A percentile compares a stretch with the other conserved stretches of the same genome.
phyloP scores from a whole-genome alignment of 805 yeast genomes.

The Myxozyma geophila region DNA sequence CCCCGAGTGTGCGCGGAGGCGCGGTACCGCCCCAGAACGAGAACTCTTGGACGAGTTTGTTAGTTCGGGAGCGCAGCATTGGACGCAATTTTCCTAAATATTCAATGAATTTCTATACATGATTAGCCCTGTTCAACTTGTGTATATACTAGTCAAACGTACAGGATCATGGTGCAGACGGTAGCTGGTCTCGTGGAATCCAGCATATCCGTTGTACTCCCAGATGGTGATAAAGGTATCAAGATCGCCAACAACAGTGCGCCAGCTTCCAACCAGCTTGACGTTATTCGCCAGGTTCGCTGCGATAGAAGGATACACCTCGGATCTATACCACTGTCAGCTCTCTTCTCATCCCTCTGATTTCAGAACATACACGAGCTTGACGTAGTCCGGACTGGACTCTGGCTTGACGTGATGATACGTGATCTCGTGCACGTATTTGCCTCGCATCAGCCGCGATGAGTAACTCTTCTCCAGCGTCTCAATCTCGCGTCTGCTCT shows the following conservation, averaged over 20 bases:
- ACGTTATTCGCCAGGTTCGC: constrained; percentile 43
- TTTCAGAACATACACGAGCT: constrained; percentile 39
- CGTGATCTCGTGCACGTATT: constrained; percentile 50
- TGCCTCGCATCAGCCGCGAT: constrained; percentile 46
- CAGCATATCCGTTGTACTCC: constrained; percentile 52
- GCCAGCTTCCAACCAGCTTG: constrained; percentile 51
- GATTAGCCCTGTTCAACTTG: not conserved
- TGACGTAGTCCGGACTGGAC: constrained; percentile 45
- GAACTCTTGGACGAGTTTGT: constrained; percentile 50
- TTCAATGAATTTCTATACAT: constrained; percentile 38
- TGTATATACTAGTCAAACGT: not conserved
- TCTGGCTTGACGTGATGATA: constrained; percentile 48
- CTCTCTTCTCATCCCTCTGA: not conserved
- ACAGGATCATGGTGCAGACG: constrained; percentile 42
- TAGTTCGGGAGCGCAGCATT: constrained; percentile 44
- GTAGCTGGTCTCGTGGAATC: constrained; percentile 48
- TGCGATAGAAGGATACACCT: constrained; percentile 45
- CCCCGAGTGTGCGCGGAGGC: constrained; percentile 49
- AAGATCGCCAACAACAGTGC: constrained; percentile 50
- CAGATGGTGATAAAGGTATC: constrained; percentile 50
- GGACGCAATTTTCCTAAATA: constrained; percentile 44
- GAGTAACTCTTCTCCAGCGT: constrained; percentile 40
- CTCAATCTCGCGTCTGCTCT: constrained; percentile 45
- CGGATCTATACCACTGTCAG: constrained; percentile 19
- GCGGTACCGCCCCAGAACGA: constrained; percentile 54